Evolutionary conservation across 2,329 filamentous ascomycete genomes (phyloP).

Genomic region (Xylariales sp.): DNA sequence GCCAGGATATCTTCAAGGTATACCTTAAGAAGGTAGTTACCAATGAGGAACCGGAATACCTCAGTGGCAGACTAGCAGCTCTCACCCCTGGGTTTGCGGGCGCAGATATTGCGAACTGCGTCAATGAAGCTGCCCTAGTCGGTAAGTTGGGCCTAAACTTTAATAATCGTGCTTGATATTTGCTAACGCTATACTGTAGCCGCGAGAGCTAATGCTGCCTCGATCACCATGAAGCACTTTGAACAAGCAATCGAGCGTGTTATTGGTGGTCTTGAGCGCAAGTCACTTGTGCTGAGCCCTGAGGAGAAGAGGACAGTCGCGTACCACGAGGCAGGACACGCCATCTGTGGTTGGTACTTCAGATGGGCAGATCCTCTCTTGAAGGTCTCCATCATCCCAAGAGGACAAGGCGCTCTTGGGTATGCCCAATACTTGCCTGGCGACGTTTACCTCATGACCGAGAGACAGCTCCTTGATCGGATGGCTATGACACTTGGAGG

Average conservation of each 20-base stretch:
- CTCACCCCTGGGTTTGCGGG: conserved; percentile 95
- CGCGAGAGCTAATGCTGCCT: conserved; percentile 74
- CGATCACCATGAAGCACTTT: conserved; percentile 85
- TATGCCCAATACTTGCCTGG: conserved; percentile 97
- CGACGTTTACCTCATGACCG: conserved; percentile 94
- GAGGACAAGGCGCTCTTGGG: conserved; percentile 86
- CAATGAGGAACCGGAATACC: conserved; percentile 79
- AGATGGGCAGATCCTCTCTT: conserved; percentile 93
- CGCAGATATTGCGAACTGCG: conserved; percentile 96
- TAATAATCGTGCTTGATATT: no score
- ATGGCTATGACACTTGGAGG: conserved; percentile 99
- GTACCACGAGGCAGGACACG: conserved; percentile 97
- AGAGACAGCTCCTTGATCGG: conserved; percentile 94
- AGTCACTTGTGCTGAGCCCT: conserved; percentile 87
- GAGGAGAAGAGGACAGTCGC: conserved; percentile 94
- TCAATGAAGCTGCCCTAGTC: conserved; percentile 94
- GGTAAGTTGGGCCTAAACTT: conserved; percentile 68
- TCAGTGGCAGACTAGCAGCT: conserved; percentile 84
- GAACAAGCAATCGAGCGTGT: conserved; percentile 97
- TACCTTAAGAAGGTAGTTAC: conserved; percentile 95
- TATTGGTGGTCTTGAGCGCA: conserved; percentile 94
- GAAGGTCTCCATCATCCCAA: conserved; percentile 97
- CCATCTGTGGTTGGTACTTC: conserved; percentile 98
- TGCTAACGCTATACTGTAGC: conserved; percentile 57
- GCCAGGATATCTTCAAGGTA: conserved; percentile 93